Percentiles rank a stretch among this genome's conserved stretches.
Evolutionary conservation across 164 flowering plant species (phyloP).

Genomic region (Vitis cinerea): DNA sequence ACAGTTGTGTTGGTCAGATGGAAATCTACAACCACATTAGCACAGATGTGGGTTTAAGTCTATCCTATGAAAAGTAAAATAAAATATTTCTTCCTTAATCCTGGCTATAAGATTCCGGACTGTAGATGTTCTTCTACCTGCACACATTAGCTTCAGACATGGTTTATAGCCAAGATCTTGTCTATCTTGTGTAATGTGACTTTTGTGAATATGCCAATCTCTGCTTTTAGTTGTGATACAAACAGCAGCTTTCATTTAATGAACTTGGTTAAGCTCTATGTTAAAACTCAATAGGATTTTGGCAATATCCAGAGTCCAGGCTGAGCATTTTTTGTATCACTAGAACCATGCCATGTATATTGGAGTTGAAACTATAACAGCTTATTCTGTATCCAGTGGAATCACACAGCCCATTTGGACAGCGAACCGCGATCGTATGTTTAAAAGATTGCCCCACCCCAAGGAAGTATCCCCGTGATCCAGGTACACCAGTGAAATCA

Average conservation of each 20-base stretch:
- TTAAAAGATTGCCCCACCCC: conserved; percentile 64
- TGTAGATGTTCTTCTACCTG: too few relatives aligned
- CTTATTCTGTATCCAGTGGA: conserved; percentile 54
- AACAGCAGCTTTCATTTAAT: neutral
- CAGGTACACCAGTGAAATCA: conserved; percentile 78
- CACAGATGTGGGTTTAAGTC: too few relatives aligned
- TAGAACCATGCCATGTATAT: neutral
- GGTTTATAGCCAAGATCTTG: too few relatives aligned
- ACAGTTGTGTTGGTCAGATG: too few relatives aligned
- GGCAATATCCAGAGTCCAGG: neutral
- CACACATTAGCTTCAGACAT: too few relatives aligned
- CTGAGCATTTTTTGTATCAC: neutral
- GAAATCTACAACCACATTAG: too few relatives aligned
- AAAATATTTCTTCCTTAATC: too few relatives aligned
- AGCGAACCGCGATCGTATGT: conserved; percentile 78
- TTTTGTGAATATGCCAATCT: neutral
- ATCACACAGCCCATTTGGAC: conserved; percentile 81
- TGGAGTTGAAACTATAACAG: conserved; percentile 3
- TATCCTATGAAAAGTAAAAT: too few relatives aligned
- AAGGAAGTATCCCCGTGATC: conserved; percentile 75
- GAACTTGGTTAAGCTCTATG: neutral
- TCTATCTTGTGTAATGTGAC: too few relatives aligned
- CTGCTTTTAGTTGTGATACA: neutral
- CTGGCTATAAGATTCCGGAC: too few relatives aligned
- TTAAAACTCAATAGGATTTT: neutral